Percentiles rank a stretch among this genome's conserved stretches.
Evolutionary conservation across 345 rosid genomes (phyloP).

Genomic region (Toxicodendron radicans): DNA sequence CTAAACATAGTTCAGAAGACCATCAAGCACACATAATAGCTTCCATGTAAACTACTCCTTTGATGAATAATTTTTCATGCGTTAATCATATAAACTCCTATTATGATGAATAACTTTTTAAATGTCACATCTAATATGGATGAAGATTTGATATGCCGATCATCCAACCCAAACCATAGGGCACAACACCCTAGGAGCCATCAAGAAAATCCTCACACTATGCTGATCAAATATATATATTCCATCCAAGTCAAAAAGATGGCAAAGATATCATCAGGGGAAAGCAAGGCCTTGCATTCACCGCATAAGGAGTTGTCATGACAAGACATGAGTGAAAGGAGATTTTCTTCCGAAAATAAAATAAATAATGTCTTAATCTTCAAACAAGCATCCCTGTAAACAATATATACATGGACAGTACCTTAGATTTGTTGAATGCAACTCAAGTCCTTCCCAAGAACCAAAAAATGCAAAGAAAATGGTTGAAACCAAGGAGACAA

Average conservation of each 20-base stretch:
- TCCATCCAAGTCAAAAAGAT: not conserved
- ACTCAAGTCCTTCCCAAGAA: not conserved
- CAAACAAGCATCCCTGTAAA: not conserved
- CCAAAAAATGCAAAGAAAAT: not conserved
- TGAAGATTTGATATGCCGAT: not conserved
- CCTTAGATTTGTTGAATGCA: too few relatives aligned
- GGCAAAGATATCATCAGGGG: not conserved
- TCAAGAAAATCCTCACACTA: not conserved
- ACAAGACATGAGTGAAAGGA: not conserved
- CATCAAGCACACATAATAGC: not conserved
- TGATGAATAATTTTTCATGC: too few relatives aligned
- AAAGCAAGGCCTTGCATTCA: not conserved
- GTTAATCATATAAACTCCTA: not conserved
- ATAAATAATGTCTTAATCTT: not conserved
- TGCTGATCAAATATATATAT: not conserved
- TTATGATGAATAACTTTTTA: not conserved
- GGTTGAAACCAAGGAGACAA: not conserved
- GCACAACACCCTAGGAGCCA: not conserved
- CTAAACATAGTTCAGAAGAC: too few relatives aligned
- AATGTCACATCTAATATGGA: not conserved
- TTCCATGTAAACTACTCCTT: not conserved
- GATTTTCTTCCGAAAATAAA: not conserved
- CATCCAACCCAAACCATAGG: not conserved
- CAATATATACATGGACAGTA: not conserved
- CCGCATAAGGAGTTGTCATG: not conserved